phyloP scores from a whole-genome alignment of 2,329 filamentous ascomycete species.

The Canariomyces notabilis region DNA sequence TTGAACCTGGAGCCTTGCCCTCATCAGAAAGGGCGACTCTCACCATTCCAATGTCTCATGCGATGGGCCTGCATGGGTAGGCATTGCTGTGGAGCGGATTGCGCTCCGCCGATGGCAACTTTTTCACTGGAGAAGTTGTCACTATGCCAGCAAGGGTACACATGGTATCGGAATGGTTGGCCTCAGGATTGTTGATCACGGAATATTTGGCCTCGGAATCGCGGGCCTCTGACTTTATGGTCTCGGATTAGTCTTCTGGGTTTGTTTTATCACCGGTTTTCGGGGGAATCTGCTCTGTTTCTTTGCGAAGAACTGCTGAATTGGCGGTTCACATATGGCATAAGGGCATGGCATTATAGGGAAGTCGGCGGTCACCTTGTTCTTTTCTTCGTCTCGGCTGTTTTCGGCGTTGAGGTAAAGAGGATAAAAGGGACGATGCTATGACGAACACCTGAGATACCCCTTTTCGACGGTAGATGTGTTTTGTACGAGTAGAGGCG shows the following conservation, averaged over 20 bases:
- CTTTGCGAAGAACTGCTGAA: constrained; percentile 3
- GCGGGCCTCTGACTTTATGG: not conserved
- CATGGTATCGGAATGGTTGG: too few species aligned
- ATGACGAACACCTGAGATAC: constrained; percentile 16
- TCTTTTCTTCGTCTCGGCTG: not conserved
- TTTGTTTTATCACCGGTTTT: not conserved
- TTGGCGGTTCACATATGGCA: constrained; percentile 4
- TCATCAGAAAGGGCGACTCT: constrained; percentile 3
- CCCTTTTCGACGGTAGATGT: constrained; percentile 17
- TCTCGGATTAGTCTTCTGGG: not conserved
- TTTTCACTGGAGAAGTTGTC: not conserved
- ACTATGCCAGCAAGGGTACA: not conserved
- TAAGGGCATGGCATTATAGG: constrained; percentile 3
- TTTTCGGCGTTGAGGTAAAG: constrained; percentile 14
- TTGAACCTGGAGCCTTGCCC: not conserved
- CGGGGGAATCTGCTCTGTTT: not conserved
- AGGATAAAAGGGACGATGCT: constrained; percentile 4
- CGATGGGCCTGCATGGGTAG: not conserved
- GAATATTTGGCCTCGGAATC: too few species aligned
- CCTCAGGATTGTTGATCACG: too few species aligned
- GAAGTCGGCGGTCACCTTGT: constrained; percentile 6
- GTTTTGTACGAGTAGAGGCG: constrained; percentile 6
- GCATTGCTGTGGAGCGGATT: not conserved
- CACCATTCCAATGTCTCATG: not conserved
- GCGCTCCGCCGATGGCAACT: too few species aligned